Evolutionary conservation across 805 yeast species (phyloP), one percentile per base, ranked within the genome.

Genomic region (Scheffersomyces ergatensis): DNA sequence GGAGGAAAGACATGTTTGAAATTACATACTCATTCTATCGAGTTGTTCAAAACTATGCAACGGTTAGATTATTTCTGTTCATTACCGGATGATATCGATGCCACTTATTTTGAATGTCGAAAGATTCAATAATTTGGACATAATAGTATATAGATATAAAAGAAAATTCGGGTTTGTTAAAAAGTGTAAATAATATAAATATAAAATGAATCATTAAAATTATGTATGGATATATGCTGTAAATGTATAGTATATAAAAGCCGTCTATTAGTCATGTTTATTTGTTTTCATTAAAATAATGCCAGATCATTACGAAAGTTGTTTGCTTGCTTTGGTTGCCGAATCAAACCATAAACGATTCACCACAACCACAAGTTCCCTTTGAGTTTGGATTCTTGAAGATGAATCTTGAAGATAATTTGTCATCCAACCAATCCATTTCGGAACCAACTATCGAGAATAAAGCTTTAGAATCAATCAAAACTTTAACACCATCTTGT

Each of bases 331-430:
- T n/a, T 9, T 30, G 5, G 5, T 30, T 17, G 5, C 14, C 9
- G 23, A 13, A 17, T 32, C 23, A 90, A 7, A 92, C 97, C 97
- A 90, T 93, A 63, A 93, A 93, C 4, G 97, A 88, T 69, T 93
- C 99, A 40, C 99, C 99, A 64, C 99, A 93, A 11, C 99, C 99
- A 67, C 99, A 93, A 37, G 96, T 87, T 24, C 98, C 99, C 70
- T 92, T 93, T 30, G 96, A 85, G 66, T 93, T 93, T 47, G 99
- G 99, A 63, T 93, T 93, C 59, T 77, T 84, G 74, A 93, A 93
- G 15, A 93, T 89, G 60, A 93, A 93, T 55, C 95, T 78, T 12
- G 93, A 82, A 24, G 89, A 78, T 47, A 93, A 71, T 62, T 89
- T 90, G 57, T 93, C 97, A 57, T 93, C 98, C 36, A 88, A 73